Base-by-base conservation (phyloP, 352 stramenopile genomes). In the Phytophthora citricola region DNA sequence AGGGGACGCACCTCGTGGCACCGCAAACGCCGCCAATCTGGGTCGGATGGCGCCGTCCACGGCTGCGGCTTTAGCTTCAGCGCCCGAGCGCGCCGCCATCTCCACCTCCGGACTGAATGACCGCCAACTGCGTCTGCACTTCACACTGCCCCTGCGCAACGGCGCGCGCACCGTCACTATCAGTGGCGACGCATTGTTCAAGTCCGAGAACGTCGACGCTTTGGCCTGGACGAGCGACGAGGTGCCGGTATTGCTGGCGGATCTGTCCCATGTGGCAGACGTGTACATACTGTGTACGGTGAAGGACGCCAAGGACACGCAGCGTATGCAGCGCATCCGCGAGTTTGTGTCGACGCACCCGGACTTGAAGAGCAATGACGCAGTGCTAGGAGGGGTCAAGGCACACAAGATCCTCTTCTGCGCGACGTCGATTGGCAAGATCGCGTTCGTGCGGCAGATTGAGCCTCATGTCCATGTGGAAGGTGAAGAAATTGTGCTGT, bases 391-490 rank as follows among this genome's bases (percentile, higher is more conserved):
- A n/a, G 66, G 69, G 4, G 40, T 95, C 26, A 75, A 83, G 55
- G 32, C 71, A 10, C 86, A 95, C 75, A 88, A 86, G 48, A 70
- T 95, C n/a, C 76, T 95, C 46, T 95, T 93, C 47, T 94, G 86
- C 73, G 87, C 87, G 34, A 92, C 86, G 10, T 61, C 58, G 24
- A 71, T 92, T 50, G 88, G 88, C 57, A 91, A 93, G 32, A 82
- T 94, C 58, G 88, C 88, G 15, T 92, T 95, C 47, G 86, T 95
- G 61, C 86, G 88, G n/a, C 88, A 95, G 72, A 78, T 95, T 55
- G 88, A 95, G 69, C 88, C 88, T 43, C 83, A 92, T 29, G 63
- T 94, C 41, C 86, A 92, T 54, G 70, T 94, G 7, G 88, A 95
- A 88, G 84, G 88, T 95, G 26, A 34, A 47, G 5, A 24, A 49